phyloP scores from a whole-genome alignment of 1,284 basidiomycete species.

The Irpex sp. region DNA sequence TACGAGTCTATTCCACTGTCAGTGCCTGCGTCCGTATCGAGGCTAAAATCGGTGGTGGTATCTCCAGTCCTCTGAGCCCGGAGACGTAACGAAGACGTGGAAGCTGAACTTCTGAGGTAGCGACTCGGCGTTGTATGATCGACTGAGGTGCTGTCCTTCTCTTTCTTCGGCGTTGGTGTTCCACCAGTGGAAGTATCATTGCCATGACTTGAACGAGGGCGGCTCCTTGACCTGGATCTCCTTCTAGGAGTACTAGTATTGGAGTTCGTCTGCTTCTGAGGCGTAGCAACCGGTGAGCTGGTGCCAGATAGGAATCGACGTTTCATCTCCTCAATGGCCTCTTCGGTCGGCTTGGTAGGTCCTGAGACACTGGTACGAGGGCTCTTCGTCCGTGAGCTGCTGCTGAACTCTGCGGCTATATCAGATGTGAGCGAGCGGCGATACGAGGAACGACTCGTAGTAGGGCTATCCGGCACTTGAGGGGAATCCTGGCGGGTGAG shows the following conservation, averaged over 20 bases:
- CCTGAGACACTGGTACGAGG: constrained; percentile 13
- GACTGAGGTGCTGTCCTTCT: background rate
- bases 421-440: background rate
- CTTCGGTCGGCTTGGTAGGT: constrained; percentile 33
- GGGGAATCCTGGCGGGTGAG: background rate
- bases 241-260: constrained; percentile 13
- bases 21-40: background rate
- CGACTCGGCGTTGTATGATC: background rate
- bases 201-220: constrained; percentile 21
- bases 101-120: constrained; percentile 5
- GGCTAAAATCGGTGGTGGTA: constrained; percentile 1
- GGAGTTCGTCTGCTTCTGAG: constrained; percentile 4
- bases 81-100: constrained; percentile 14
- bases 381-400: background rate
- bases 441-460: background rate
- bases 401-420: background rate
- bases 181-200: constrained; percentile 12
- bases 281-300: constrained; percentile 17
- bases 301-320: constrained; percentile 41
- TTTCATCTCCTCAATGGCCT: constrained; percentile 65
- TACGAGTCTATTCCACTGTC: constrained; percentile 1
- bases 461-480: background rate
- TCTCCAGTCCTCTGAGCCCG: constrained; percentile 11
- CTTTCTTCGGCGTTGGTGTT: background rate
- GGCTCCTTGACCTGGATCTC: constrained; percentile 18